Evolutionary conservation across 345 rosid species (phyloP), one percentile per base, ranked within the genome.

Genomic region (Ceriops tagal): DNA sequence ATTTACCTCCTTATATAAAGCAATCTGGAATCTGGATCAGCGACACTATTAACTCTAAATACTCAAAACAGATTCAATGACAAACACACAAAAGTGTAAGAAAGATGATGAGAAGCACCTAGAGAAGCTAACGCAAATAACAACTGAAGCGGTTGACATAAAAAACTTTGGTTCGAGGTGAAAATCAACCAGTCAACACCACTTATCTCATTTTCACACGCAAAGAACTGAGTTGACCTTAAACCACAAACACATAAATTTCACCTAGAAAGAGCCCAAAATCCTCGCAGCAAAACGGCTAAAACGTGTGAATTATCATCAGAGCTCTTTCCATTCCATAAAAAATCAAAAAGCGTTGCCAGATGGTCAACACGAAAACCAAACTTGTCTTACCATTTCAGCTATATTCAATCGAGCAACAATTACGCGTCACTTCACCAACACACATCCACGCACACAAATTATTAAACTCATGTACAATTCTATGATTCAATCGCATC

Each of bases 241-340:
- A 9, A 3, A 30, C 18, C 65, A 53, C 2, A 53, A 72, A 9
- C 8, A 34, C 46, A 47, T 11, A 49, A 72, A 58, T 69, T 39
- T 47, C 35, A 71, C 52, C 13, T 43, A 53, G 15, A 53, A 21
- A 71, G 43, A 43, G 46, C 34, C 46, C 58, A 49, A 59, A 65
- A 22, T 24, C 18, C 37, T 46, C 6, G 31, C 8, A 18, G 58
- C 5, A 9, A 55, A 22, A 21, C 64, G 24, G 39, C 64, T 34
- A 64, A 8, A 21, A 65, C 52, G 34, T 34, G 58, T 51, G 19
- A 65, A 72, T 65, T 57, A 18, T 22, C 30, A 58, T 9, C 53
- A 49, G 24, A 56, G 2, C 13, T 46, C 61, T 53, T 43, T 43
- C 18, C 49, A 43, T 22, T 55, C 22, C 59, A 21, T 21, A 11